phyloP scores from a whole-genome alignment of 345 rosid species.

The Psidium guajava region DNA sequence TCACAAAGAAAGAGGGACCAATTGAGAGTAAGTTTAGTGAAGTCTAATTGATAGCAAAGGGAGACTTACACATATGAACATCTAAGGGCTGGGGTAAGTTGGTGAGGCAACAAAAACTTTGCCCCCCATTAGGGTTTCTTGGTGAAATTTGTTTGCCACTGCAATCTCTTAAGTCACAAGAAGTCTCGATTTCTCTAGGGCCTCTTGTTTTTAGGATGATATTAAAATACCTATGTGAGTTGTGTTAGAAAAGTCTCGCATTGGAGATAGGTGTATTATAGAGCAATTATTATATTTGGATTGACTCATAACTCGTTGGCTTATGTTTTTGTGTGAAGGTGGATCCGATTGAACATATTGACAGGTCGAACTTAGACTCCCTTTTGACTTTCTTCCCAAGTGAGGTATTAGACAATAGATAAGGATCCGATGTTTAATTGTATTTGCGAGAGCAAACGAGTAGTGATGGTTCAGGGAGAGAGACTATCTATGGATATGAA shows the following conservation, averaged over 20 bases:
- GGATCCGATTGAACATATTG: no score
- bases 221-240: no score
- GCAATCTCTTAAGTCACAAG: background rate
- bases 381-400: no score
- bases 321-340: no score
- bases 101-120: background rate
- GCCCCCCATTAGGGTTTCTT: background rate
- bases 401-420: no score
- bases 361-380: no score
- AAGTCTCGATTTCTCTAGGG: background rate
- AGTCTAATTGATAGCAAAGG: background rate
- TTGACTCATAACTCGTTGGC: no score
- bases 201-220: background rate
- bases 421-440: background rate
- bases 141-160: background rate
- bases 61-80: background rate
- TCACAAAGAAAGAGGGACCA: background rate
- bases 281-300: no score
- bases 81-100: background rate
- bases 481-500: background rate
- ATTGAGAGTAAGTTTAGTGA: background rate
- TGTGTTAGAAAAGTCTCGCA: no score
- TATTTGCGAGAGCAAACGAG: background rate
- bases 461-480: background rate
- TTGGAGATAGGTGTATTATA: no score